Evolutionary conservation across 2,329 filamentous ascomycete genomes (phyloP).

Genomic region (Nigrospora osmanthi): DNA sequence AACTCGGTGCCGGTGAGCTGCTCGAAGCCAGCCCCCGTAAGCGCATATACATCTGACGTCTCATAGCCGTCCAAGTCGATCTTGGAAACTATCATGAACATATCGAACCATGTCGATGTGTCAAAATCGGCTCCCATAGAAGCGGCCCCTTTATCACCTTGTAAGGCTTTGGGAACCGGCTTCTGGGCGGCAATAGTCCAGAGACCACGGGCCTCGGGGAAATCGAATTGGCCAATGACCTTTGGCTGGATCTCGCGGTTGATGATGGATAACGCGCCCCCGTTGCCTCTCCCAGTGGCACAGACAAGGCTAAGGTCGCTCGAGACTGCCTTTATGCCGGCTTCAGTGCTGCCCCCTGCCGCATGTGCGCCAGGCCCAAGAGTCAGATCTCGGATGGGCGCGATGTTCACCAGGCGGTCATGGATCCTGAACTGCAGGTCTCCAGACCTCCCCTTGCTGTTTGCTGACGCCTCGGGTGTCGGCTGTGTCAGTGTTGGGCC

Average conservation of each 20-base stretch:
- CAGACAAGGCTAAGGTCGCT: slow-evolving; percentile 53
- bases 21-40: slow-evolving; percentile 68
- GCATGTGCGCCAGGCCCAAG: slow-evolving; percentile 49
- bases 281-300: slow-evolving; percentile 55
- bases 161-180: slow-evolving; percentile 52
- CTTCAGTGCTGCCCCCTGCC: slow-evolving; percentile 26
- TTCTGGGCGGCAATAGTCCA: slow-evolving; percentile 75
- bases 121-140: slow-evolving; percentile 48
- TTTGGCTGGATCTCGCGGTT: slow-evolving; percentile 71
- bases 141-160: slow-evolving; percentile 40
- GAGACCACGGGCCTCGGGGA: slow-evolving; percentile 65
- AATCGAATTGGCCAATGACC: slow-evolving; percentile 60
- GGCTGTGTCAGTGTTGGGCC: slow-evolving; percentile 32
- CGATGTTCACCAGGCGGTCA: slow-evolving; percentile 70
- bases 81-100: slow-evolving; percentile 78
- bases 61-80: slow-evolving; percentile 61
- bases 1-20: slow-evolving; percentile 80
- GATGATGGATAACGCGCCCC: slow-evolving; percentile 66
- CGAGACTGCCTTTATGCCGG: slow-evolving; percentile 36
- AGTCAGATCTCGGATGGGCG: slow-evolving; percentile 69
- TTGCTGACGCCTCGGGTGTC: slow-evolving; percentile 20
- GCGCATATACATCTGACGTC: slow-evolving; percentile 68
- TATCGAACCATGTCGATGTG: slow-evolving; percentile 58
- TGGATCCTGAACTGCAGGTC: slow-evolving; percentile 69
- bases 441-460: slow-evolving; percentile 41